Evolutionary conservation across 805 yeast genomes (phyloP), one percentile per base, ranked within the genome.

Genomic region (Jamesozyma jinghongensis): DNA sequence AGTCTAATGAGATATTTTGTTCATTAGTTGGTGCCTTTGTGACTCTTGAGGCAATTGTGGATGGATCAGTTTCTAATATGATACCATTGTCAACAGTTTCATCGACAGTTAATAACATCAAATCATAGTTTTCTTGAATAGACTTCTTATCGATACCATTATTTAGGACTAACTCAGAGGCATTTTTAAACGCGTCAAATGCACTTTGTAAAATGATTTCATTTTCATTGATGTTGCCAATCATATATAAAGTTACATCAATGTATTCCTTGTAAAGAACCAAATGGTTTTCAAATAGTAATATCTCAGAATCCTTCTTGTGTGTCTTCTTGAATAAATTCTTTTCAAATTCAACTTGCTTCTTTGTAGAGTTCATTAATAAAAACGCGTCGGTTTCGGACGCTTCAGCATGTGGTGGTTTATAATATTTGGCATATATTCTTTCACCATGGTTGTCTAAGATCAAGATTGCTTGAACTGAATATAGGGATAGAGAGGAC

Each of bases 31-130:
- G 95, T 26, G 92, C 79, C 44, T 77, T 75, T n/a, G 97, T 84
- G 19, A 88, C 95, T 65, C 98, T 76, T 13, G 94, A 76, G 2
- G 90, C 88, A 51, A 92, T 84, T 32, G 85, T 78, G 28, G 81
- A 76, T 4, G 94, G 79, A 55, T 92, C 97, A 20, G 87, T 81
- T 62, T 92, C 97, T 51, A 92, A 71, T 42, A 92, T 78, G 48
- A 92, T 77, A 32, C 97, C 98, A 58, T 88, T 94, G 59, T 92
- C 98, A 37, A 92, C 70, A 8, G 94, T 74, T 65, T 92, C 97
- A 62, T 92, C 98, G 34, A 88, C 74, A 3, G 94, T 85, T 60
- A 92, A 72, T 34, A 85, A 70, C 30, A 87, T 81, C 70, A 85
- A 71, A 63, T 92, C 98, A 59, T 81, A 92, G 59, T 81, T 76